A percentile compares a stretch with the other conserved stretches of the same genome.
Evolutionary conservation across 371 early-diverging fungal species (phyloP).

Genomic region (Mortierella sp.): DNA sequence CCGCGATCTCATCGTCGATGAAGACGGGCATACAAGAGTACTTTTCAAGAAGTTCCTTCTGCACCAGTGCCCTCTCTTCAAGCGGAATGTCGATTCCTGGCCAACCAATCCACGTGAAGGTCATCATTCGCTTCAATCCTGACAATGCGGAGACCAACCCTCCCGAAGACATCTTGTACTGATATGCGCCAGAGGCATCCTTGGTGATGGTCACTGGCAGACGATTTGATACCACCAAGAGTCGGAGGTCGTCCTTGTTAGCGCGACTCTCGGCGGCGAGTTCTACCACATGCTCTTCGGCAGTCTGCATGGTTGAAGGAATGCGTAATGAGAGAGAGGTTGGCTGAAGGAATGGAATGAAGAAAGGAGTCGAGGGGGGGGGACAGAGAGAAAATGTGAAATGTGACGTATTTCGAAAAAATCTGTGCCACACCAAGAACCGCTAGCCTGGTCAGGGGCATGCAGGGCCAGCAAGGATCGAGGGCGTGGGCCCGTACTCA

Average conservation of each 20-base stretch:
- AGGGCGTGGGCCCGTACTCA: no score
- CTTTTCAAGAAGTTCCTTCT: conserved; percentile 77
- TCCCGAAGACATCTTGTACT: conserved; percentile 93
- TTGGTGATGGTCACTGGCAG: conserved; percentile 97
- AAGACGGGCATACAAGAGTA: conserved; percentile 97
- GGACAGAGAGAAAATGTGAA: no score
- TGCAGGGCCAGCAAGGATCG: no score
- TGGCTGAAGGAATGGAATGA: no score
- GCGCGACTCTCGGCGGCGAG: no score
- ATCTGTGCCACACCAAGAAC: no score
- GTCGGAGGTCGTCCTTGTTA: conserved; percentile 60
- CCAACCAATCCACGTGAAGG: conserved; percentile 99
- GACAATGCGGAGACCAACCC: conserved; percentile 98
- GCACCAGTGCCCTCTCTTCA: conserved; percentile 83
- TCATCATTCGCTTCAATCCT: conserved; percentile 94
- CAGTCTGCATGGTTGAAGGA: no score
- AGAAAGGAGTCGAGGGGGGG: no score
- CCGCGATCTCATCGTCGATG: conserved; percentile 95
- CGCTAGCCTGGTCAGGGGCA: no score
- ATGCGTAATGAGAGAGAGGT: no score
- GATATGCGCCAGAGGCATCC: conserved; percentile 65
- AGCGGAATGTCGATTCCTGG: conserved; percentile 90
- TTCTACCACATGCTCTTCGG: no score
- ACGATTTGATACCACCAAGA: conserved; percentile 99
- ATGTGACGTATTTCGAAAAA: no score